Conservation (phyloP, 2,329 filamentous ascomycete genomes). For the Diaporthe citrichinensis region DNA sequence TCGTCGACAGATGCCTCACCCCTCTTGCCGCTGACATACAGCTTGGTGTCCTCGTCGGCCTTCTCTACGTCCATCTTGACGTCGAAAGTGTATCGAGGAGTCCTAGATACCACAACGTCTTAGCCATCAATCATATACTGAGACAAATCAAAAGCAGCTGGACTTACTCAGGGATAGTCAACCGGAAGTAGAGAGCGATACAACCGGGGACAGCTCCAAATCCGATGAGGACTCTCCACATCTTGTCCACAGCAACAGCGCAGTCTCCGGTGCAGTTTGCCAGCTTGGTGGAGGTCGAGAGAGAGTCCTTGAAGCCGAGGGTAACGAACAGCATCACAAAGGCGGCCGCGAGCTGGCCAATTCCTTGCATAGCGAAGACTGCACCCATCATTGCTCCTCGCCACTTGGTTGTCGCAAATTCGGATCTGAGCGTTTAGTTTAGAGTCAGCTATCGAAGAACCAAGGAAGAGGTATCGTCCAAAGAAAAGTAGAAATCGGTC, state of each 20-base stretch:
- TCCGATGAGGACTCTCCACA: conserved; percentile 87
- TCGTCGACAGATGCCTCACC: conserved; percentile 76
- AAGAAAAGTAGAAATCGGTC: neutral
- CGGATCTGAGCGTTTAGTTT: conserved; percentile 61
- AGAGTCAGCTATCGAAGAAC: neutral
- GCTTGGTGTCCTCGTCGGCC: conserved; percentile 79
- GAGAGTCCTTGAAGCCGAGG: conserved; percentile 76
- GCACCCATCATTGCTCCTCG: conserved; percentile 89
- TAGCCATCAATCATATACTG: neutral
- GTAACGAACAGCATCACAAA: conserved; percentile 83
- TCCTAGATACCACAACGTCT: conserved; percentile 52
- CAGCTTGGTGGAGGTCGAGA: conserved; percentile 65
- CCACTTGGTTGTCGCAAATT: conserved; percentile 90
- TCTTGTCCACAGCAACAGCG: conserved; percentile 82
- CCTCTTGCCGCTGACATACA: conserved; percentile 77
- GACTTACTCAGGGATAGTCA: conserved; percentile 81
- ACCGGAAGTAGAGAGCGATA: conserved; percentile 82
- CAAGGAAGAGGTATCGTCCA: neutral
- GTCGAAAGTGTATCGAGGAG: conserved; percentile 90
- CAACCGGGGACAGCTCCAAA: conserved; percentile 85
- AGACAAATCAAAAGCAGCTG: neutral
- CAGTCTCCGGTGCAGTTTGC: conserved; percentile 75
- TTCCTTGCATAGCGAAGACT: conserved; percentile 89
- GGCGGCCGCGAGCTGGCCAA: conserved; percentile 83
- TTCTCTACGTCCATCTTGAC: conserved; percentile 81